These are phyloP conservation scores for Sesbania bispinosa DNA, from an alignment of 306 rosid genomes.

Conservation along the genomic window DNA sequence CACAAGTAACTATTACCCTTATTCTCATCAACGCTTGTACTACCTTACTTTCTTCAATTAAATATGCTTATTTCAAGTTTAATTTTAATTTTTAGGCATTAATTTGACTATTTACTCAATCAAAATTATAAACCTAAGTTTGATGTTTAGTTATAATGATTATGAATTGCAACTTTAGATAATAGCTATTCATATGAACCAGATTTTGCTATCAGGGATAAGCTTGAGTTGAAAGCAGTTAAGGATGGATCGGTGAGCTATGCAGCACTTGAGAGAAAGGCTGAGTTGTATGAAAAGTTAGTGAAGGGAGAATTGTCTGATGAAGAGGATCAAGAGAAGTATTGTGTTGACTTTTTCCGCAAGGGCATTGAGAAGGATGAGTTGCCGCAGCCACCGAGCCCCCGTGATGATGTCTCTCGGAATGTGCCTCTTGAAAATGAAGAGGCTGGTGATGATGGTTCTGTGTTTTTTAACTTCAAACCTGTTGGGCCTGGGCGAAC, in stretches of 20 bases:
- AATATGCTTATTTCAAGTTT: background rate
- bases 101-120: background rate
- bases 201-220: slow-evolving; percentile 62
- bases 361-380: slow-evolving; percentile 68
- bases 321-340: slow-evolving; percentile 87
- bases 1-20: slow-evolving; percentile 41
- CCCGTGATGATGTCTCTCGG: slow-evolving; percentile 22
- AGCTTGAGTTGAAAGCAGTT: slow-evolving; percentile 88
- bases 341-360: slow-evolving; percentile 83
- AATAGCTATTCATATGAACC: background rate
- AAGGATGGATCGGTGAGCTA: slow-evolving; percentile 77
- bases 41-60: background rate
- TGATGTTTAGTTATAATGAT: background rate
- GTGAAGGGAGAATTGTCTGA: slow-evolving; percentile 79
- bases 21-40: too few relatives aligned
- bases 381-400: slow-evolving; percentile 28
- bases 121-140: too few relatives aligned
- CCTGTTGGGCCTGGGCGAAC: slow-evolving; percentile 57
- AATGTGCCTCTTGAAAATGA: slow-evolving; percentile 36
- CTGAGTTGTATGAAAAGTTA: slow-evolving; percentile 72
- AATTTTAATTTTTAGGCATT: background rate
- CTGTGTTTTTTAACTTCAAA: slow-evolving; percentile 45
- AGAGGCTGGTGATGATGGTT: slow-evolving; percentile 38
- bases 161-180: background rate
- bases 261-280: slow-evolving; percentile 86